Evolutionary conservation across 2,329 filamentous ascomycete species (phyloP).

Genomic region (Davidsoniella australis): DNA sequence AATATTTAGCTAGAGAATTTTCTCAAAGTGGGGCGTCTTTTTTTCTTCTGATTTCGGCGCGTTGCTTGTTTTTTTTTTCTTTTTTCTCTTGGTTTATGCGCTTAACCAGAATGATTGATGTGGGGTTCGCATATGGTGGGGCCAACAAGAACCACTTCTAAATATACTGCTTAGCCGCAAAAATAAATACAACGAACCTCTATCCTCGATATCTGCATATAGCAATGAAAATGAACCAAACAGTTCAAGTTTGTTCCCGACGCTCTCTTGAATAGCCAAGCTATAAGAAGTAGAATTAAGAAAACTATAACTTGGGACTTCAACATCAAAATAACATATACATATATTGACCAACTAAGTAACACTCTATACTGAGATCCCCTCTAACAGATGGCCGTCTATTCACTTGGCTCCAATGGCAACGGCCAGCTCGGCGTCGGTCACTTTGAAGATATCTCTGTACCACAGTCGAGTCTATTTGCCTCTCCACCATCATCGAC

Average conservation of each 20-base stretch:
- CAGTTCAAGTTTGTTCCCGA: too few relatives aligned
- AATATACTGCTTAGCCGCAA: neutral
- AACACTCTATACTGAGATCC: too few relatives aligned
- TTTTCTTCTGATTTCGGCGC: neutral
- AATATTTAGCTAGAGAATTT: neutral
- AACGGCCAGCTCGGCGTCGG: constrained; percentile 58
- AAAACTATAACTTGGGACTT: too few relatives aligned
- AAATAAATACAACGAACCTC: neutral
- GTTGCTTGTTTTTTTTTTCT: neutral
- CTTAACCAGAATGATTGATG: neutral
- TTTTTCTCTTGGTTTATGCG: neutral
- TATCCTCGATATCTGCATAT: neutral
- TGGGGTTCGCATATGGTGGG: neutral
- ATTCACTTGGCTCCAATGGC: constrained; percentile 60
- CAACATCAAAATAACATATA: too few relatives aligned
- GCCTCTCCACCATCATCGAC: constrained; percentile 21
- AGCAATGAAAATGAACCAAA: too few relatives aligned
- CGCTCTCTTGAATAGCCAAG: too few relatives aligned
- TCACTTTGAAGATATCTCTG: constrained; percentile 53
- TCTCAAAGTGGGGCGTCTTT: constrained; percentile 5
- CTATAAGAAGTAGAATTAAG: too few relatives aligned
- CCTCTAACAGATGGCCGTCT: constrained; percentile 25
- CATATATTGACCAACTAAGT: too few relatives aligned
- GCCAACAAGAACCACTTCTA: too few relatives aligned
- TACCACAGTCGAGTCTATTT: constrained; percentile 47